Base-by-base conservation (phyloP, 805 yeast genomes). In the Candida tallmaniae region DNA sequence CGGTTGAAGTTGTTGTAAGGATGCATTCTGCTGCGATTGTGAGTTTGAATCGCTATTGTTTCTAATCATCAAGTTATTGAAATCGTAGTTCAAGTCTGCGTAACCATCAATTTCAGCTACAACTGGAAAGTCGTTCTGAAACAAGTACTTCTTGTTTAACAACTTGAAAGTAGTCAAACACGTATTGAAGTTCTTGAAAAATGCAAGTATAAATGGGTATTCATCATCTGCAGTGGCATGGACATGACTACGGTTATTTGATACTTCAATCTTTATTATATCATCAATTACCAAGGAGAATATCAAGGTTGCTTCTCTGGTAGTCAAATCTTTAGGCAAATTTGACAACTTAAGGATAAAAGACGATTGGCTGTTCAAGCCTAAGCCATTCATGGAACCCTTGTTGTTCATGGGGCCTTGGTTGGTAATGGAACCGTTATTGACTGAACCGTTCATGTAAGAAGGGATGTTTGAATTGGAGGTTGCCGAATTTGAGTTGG, bases 231-330 rank as follows among this genome's bases (percentile, higher is more conserved):
- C 35, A n/a, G n/a, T n/a, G n/a, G n/a, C n/a, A n/a, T n/a, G n/a
- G n/a, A n/a, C n/a, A n/a, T n/a, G n/a, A n/a, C n/a, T n/a, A n/a
- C n/a, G n/a, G 34, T 41, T 46, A 39, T 68, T 70, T 17, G 59
- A 49, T 24, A 76, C 45, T 35, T 76, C 82, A 26, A 77, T 59
- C 38, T 59, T 67, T 23, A 70, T 43, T 30, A 80, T 50, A 40
- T 66, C 80, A 45, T 80, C 86, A 41, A 67, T 59, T n/a, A 85
- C 83, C 35, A 83, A 59, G 5, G 90, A 73, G 52, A 83, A 83
- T 6, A 83, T 68, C 11, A 80, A 65, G 31, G 73, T 65, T 2
- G 84, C 79, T 54, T 83, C 94, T 53, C 93, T 71, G 23, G 68
- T 44, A 2, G 83, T 56, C 19, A 83, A 62, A 56, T 83, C 87